Evolutionary conservation across 495 filamentous ascomycete genomes (phyloP).

Genomic region (Letharia lupina): DNA sequence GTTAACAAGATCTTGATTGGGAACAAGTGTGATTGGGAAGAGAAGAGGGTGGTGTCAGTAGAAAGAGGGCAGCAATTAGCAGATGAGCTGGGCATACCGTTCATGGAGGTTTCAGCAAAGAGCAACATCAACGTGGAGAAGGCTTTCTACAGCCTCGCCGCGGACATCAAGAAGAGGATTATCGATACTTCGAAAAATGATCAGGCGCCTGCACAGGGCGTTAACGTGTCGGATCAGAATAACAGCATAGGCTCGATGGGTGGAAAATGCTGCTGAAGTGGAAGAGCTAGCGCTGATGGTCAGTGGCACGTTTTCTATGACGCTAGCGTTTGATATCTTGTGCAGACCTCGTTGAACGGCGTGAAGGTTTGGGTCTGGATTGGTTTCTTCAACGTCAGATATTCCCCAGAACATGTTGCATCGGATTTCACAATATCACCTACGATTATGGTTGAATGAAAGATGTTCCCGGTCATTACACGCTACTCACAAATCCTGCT

Average conservation of each 20-base stretch:
- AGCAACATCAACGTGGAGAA: slow-evolving; percentile 99
- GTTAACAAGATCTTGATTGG: slow-evolving; percentile 99
- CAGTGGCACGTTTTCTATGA: not conserved
- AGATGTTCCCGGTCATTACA: not conserved
- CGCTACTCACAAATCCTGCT: not conserved
- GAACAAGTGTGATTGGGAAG: slow-evolving; percentile 99
- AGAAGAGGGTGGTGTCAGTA: slow-evolving; percentile 88
- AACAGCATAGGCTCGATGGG: slow-evolving; percentile 51
- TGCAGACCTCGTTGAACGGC: slow-evolving; percentile 15
- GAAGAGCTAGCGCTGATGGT: not conserved
- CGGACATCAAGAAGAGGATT: slow-evolving; percentile 95
- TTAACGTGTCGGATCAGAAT: slow-evolving; percentile 61
- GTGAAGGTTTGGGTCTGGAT: slow-evolving; percentile 4
- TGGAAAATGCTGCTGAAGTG: slow-evolving; percentile 75
- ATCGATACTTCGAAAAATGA: slow-evolving; percentile 80
- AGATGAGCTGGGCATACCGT: slow-evolving; percentile 94
- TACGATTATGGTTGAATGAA: not conserved
- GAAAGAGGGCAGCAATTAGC: slow-evolving; percentile 90
- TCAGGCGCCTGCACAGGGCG: slow-evolving; percentile 50
- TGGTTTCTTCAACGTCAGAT: slow-evolving; percentile 9
- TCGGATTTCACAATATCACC: not conserved
- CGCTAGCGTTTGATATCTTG: slow-evolving; percentile 5
- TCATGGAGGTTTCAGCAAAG: slow-evolving; percentile 97
- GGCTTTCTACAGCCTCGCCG: slow-evolving; percentile 90
- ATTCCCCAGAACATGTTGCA: slow-evolving; percentile 14